Percentiles rank a stretch among this genome's conserved stretches.
Evolutionary conservation across 208 protist species (phyloP).

Genomic region (Naegleria gruberi): DNA sequence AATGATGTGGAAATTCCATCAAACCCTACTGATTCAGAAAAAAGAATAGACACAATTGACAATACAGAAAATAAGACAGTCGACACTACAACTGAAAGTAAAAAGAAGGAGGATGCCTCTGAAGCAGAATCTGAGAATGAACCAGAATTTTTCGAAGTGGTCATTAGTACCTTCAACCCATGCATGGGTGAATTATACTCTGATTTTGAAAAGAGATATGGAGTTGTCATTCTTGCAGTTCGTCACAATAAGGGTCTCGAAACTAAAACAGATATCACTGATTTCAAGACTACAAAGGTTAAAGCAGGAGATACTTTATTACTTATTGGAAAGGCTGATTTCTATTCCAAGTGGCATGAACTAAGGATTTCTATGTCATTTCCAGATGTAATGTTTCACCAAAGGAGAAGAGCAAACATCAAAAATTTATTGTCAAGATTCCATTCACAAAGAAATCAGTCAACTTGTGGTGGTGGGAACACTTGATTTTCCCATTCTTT

Average conservation of each 20-base stretch:
- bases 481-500: neutral
- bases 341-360: neutral
- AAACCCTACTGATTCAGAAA: too few relatives aligned
- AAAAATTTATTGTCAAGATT: neutral
- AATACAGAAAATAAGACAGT: neutral
- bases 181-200: neutral
- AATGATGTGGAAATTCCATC: too few relatives aligned
- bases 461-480: conserved; percentile 1
- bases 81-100: too few relatives aligned
- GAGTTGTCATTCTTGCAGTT: neutral
- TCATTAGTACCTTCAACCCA: neutral
- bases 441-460: neutral
- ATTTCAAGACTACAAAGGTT: neutral
- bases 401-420: neutral
- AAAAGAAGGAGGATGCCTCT: neutral
- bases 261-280: neutral
- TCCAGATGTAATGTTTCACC: neutral
- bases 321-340: neutral
- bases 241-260: neutral
- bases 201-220: neutral
- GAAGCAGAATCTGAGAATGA: neutral
- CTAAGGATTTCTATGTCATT: neutral
- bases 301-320: neutral
- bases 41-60: neutral
- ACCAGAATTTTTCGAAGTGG: neutral